These are phyloP conservation scores for Leccinum truebloodii DNA, from an alignment of 768 basidiomycete genomes.

Conservation along the genomic window DNA sequence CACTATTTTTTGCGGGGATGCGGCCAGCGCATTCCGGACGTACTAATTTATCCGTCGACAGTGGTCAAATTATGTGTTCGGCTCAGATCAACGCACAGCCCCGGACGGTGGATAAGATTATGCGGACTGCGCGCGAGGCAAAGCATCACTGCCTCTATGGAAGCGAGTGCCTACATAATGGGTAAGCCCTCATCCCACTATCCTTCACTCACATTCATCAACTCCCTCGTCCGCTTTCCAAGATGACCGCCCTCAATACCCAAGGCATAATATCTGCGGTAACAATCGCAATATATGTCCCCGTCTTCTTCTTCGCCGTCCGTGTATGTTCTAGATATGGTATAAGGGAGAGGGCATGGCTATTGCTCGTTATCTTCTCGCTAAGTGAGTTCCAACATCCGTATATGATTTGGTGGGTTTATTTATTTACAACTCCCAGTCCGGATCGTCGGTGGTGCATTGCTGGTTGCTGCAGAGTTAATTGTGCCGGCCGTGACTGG, in stretches of 20 bases:
- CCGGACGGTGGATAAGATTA: conserved; percentile 4
- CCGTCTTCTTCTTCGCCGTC: conserved; percentile 48
- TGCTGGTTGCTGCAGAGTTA: conserved; percentile 57
- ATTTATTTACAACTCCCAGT: conserved; percentile 37
- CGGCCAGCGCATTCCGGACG: neutral
- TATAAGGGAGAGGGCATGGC: conserved; percentile 62
- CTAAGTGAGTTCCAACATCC: conserved; percentile 41
- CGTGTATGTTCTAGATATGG: conserved; percentile 55
- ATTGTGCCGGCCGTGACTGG: conserved; percentile 39
- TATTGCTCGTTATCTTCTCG: conserved; percentile 65
- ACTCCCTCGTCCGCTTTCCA: conserved; percentile 3
- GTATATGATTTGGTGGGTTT: neutral
- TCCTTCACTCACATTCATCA: conserved; percentile 2
- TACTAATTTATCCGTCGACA: neutral
- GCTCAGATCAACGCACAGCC: conserved; percentile 11
- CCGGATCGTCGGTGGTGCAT: conserved; percentile 56
- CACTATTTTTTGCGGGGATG: neutral
- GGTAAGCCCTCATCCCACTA: conserved; percentile 1
- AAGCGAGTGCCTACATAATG: conserved; percentile 23
- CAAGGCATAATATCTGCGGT: conserved; percentile 59
- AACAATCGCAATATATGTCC: conserved; percentile 59
- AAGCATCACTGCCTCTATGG: conserved; percentile 22
- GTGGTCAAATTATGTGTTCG: neutral
- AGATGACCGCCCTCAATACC: conserved; percentile 37
- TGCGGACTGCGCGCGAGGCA: neutral